Conservation (phyloP, 78 protist genomes). For the Protostelium mycophagum region DNA sequence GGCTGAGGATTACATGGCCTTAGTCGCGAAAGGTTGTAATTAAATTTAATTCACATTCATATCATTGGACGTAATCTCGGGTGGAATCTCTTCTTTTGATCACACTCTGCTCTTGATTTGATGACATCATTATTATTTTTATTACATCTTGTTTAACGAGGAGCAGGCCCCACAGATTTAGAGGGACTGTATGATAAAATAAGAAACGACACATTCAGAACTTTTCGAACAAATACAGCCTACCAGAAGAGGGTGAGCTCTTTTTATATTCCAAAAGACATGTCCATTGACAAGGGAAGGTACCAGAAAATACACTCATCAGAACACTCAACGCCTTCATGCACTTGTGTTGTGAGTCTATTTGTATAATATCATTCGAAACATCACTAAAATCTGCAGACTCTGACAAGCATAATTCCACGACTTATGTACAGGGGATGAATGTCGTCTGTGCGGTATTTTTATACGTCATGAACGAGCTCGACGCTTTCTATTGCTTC, state of each 20-base stretch:
- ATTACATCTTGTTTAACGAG: not conserved
- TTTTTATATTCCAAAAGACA: not conserved
- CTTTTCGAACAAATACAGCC: slow-evolving; percentile 1
- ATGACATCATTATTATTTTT: too few relatives aligned
- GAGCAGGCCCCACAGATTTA: not conserved
- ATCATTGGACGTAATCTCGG: too few relatives aligned
- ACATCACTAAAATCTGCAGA: not conserved
- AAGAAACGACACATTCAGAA: slow-evolving; percentile 40
- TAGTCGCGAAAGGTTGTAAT: not conserved
- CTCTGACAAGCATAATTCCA: not conserved
- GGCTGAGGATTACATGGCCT: not conserved
- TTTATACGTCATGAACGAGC: slow-evolving; percentile 77
- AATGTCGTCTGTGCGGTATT: slow-evolving; percentile 71
- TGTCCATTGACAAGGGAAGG: not conserved
- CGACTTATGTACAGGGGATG: slow-evolving; percentile 81
- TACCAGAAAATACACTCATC: slow-evolving; percentile 3
- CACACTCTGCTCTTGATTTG: not conserved
- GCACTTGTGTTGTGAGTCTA: not conserved
- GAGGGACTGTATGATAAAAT: slow-evolving; percentile 5
- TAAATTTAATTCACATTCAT: too few relatives aligned
- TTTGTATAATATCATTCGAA: not conserved
- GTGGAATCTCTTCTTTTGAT: too few relatives aligned
- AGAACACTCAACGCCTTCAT: slow-evolving; percentile 40
- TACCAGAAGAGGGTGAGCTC: slow-evolving; percentile 13
- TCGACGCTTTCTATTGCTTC: slow-evolving; percentile 70